Evolutionary conservation across 352 stramenopile genomes (phyloP).

Genomic region (Phytophthora parvispora): DNA sequence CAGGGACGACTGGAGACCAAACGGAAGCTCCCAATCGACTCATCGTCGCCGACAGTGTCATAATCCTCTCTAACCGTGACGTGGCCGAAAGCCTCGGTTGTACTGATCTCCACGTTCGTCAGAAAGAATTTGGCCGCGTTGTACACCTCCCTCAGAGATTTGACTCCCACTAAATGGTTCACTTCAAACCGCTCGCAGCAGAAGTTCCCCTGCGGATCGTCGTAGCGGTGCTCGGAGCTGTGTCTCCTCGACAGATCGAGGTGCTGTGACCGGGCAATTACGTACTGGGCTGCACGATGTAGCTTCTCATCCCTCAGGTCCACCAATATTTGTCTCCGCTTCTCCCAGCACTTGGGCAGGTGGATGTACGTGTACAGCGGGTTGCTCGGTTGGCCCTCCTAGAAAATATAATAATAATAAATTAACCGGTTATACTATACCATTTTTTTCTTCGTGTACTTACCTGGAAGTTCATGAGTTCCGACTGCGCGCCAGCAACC

Average conservation of each 20-base stretch:
- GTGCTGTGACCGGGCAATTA: conserved; percentile 10
- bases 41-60: conserved; percentile 30
- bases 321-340: conserved; percentile 23
- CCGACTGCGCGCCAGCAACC: conserved; percentile 18
- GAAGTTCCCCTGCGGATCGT: conserved; percentile 8
- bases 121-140: conserved; percentile 45
- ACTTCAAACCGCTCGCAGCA: conserved; percentile 36
- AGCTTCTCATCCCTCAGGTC: conserved; percentile 29
- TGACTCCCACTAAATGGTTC: conserved; percentile 21
- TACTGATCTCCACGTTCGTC: conserved; percentile 57
- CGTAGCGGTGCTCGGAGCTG: conserved; percentile 23
- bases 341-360: conserved; percentile 17
- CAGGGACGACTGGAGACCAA: conserved; percentile 19
- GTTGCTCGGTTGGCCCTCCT: conserved; percentile 17
- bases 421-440: no score
- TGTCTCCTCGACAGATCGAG: conserved; percentile 27
- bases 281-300: conserved; percentile 11
- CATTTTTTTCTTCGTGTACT: no score
- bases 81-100: conserved; percentile 50
- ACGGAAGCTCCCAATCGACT: conserved; percentile 32
- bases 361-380: conserved; percentile 18
- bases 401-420: no score
- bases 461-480: conserved; percentile 23
- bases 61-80: conserved; percentile 52
- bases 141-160: conserved; percentile 35